Evolutionary conservation across 148 eudicot species (phyloP).

Genomic region (Rhododendron mucronatum): DNA sequence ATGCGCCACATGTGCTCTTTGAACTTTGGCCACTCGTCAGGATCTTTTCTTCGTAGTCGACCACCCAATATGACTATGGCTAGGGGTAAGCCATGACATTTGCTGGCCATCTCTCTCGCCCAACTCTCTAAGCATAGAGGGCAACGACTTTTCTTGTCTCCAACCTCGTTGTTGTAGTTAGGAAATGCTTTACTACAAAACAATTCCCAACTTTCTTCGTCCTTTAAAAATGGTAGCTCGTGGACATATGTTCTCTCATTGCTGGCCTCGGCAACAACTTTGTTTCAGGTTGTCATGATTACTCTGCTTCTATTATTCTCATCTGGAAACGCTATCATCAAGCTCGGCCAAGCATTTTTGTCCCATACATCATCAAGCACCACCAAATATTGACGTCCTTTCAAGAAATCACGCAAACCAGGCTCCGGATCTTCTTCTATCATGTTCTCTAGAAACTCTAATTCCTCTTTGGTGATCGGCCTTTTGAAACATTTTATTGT

Average conservation of each 20-base stretch:
- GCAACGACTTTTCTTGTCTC: neutral
- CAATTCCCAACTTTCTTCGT: neutral
- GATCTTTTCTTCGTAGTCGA: neutral
- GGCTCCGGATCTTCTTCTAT: neutral
- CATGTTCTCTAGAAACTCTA: neutral
- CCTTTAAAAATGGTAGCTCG: neutral
- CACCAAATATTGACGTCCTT: neutral
- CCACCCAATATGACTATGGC: constrained; percentile 14
- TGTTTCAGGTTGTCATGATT: neutral
- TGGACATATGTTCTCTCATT: neutral
- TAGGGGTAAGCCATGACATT: constrained; percentile 6
- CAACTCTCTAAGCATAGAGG: neutral
- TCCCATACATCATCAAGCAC: constrained; percentile 18
- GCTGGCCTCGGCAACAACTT: neutral
- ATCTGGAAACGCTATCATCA: constrained; percentile 7
- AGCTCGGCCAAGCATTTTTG: neutral
- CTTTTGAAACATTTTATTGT: neutral
- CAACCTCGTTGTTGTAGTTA: neutral
- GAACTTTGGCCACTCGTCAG: constrained; percentile 1
- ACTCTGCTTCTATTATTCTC: constrained; percentile 4
- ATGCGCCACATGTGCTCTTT: neutral
- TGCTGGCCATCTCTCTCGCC: constrained; percentile 3
- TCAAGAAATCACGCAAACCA: neutral
- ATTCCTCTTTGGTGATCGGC: neutral
- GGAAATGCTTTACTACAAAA: neutral